Evolutionary conservation across 768 basidiomycete genomes (phyloP), one percentile per base, ranked within the genome.

Genomic region (Podaxis sp.): DNA sequence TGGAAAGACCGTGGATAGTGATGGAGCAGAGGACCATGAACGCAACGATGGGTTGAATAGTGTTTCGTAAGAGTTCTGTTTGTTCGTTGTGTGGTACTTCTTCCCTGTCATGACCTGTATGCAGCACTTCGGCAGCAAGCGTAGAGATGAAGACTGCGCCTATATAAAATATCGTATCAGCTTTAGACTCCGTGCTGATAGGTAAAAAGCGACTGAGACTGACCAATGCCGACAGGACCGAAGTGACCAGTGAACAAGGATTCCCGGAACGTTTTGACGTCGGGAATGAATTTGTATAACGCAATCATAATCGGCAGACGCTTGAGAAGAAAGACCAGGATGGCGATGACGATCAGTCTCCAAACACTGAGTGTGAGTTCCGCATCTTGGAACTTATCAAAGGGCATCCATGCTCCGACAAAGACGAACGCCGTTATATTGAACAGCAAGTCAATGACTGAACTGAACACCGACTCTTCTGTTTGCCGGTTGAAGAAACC

Each of bases 351-450:
- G 54, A 97, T 73, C 18, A 99, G 80, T 28, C 95, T 79, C 91
- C 94, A 93, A 9, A 91, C 87, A 46, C 79, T 83, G 52, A 99
- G 77, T 1, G 88, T 88, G 65, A 90, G 77, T 46, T 74, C 77
- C 7, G 75, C 73, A 69, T 92, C 81, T 61, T 78, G 75, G 77
- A 96, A 98, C 52, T 81, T 79, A 68, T 81, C 72, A 74, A 99
- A 98, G 0, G 97, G 97, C 84, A 95, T 95, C 88, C 95, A 95
- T 36, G 96, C 95, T 62, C 97, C 97, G 62, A 98, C 90, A 69
- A 90, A 98, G 54, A 98, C 87, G 77, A 98, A 98, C 3, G 91
- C 91, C 28, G 94, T 93, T 63, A 94, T 84, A 76, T 98, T 98
- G 84, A 97, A 96, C 60, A 98, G 80, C 65, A 98, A 77, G 73